Base-by-base conservation (phyloP, 257 asterid genomes). In the Nicotiana otophora region DNA sequence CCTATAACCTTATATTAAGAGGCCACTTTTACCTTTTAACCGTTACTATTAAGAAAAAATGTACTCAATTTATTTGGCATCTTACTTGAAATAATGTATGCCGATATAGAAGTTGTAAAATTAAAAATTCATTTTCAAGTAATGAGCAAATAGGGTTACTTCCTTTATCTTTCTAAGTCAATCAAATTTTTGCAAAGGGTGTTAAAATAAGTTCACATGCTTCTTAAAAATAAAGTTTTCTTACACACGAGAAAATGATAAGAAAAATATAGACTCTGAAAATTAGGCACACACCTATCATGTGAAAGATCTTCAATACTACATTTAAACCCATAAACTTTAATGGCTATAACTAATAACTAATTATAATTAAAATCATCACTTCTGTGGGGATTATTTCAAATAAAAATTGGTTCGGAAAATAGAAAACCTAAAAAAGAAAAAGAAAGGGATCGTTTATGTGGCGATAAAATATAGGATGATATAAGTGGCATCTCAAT, bases 391-490 rank as follows among this genome's bases (percentile, higher is more conserved):
- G 78, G 28, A 42, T 11, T 39, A 39, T 70, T 39, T 70, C 58
- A 69, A 69, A 10, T 39, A 70, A 36, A 68, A 5, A 2, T 20
- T 42, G 20, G 8, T 72, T 46, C 7, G 15, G n/a, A 23, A 58
- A 46, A 36, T n/a, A 17, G 26, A n/a, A 80, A 62, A 39, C 2
- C 42, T 19, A 23, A 16, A 62, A 36, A 17, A 12, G 5, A 51
- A 11, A 6, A 39, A 20, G 5, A 53, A 57, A 58, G 36, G 30
- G 31, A 10, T 36, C 7, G 10, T 46, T 57, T 81, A 77, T 70
- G 87, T 79, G 88, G 81, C 81, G 42, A 82, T 51, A 80, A 66
- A 58, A 76, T 85, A 83, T 85, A 88, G 88, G 86, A 72, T 69
- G 66, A 31, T 78, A 39, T 65, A 36, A 78, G 88, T 84, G 34